Conservation (phyloP, 345 rosid genomes). For the Ceriops decandra region DNA sequence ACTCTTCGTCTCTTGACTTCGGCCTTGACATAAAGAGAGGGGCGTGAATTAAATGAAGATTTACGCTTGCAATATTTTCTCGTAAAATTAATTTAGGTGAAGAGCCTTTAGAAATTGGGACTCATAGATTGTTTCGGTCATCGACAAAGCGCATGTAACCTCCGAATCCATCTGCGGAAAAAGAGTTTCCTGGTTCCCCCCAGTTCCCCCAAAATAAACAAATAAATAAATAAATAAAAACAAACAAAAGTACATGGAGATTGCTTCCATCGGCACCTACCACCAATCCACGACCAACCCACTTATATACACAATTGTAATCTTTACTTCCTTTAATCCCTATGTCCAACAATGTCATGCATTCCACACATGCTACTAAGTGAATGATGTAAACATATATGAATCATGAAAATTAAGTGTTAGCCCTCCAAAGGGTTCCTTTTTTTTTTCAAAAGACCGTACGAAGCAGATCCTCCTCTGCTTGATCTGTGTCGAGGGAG, state of each 20-base stretch:
- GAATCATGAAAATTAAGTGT: slow-evolving; percentile 7
- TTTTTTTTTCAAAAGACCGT: slow-evolving; percentile 15
- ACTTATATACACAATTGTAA: slow-evolving; percentile 14
- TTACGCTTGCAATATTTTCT: no score
- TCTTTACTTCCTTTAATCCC: not conserved
- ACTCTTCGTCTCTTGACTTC: no score
- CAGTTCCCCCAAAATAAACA: no score
- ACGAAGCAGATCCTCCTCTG: slow-evolving; percentile 31
- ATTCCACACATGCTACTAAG: not conserved
- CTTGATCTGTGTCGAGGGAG: slow-evolving; percentile 53
- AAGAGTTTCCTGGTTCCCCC: no score
- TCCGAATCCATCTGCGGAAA: no score
- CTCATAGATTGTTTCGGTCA: no score
- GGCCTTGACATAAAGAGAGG: no score
- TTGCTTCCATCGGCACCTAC: slow-evolving; percentile 15
- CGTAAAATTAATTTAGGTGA: no score
- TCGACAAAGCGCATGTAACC: no score
- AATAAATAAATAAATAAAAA: not conserved
- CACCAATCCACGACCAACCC: slow-evolving; percentile 6
- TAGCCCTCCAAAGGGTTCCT: not conserved
- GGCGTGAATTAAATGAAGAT: no score
- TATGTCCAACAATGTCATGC: not conserved
- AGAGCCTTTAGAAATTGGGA: no score
- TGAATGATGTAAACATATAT: not conserved
- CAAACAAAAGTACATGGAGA: not conserved